A percentile compares a stretch with the other conserved stretches of the same genome.
Conservation (phyloP, 2,329 filamentous ascomycete genomes). For the Septoria linicola region DNA sequence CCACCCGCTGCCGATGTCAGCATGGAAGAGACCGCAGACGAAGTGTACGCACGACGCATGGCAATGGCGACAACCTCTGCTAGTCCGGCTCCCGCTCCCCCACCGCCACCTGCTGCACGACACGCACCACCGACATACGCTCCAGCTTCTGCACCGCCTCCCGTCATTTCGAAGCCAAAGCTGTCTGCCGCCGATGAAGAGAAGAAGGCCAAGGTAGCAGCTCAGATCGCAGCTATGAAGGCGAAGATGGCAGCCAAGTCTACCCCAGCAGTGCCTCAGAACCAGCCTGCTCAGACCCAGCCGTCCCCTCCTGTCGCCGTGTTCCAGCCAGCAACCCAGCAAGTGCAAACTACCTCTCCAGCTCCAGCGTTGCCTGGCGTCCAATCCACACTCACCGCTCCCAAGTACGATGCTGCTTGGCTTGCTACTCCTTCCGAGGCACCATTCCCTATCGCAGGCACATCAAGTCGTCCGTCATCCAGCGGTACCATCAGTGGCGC, state of each 20-base stretch:
- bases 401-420: slow-evolving; percentile 8
- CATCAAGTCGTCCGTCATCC: background rate
- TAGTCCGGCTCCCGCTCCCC: slow-evolving; percentile 19
- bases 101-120: slow-evolving; percentile 1
- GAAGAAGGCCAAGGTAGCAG: slow-evolving; percentile 26
- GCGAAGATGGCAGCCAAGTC: slow-evolving; percentile 24
- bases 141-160: slow-evolving; percentile 23
- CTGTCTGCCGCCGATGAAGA: slow-evolving; percentile 18
- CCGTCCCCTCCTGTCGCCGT: too few species aligned
- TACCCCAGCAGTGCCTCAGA: slow-evolving; percentile 7
- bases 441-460: too few species aligned
- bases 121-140: slow-evolving; percentile 1
- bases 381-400: background rate
- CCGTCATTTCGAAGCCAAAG: slow-evolving; percentile 19
- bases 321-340: slow-evolving; percentile 1
- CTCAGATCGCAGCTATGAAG: slow-evolving; percentile 30
- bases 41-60: slow-evolving; percentile 65
- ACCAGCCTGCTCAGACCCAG: too few species aligned
- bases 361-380: too few species aligned
- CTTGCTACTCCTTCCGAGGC: background rate
- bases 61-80: slow-evolving; percentile 47
- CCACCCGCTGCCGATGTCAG: slow-evolving; percentile 38
- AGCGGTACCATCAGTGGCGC: slow-evolving; percentile 16
- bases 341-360: slow-evolving; percentile 11
- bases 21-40: slow-evolving; percentile 65